These are phyloP conservation scores for Axilococcus clingmanii DNA, from an alignment of 139 green algal genomes.

Conservation along the genomic window DNA sequence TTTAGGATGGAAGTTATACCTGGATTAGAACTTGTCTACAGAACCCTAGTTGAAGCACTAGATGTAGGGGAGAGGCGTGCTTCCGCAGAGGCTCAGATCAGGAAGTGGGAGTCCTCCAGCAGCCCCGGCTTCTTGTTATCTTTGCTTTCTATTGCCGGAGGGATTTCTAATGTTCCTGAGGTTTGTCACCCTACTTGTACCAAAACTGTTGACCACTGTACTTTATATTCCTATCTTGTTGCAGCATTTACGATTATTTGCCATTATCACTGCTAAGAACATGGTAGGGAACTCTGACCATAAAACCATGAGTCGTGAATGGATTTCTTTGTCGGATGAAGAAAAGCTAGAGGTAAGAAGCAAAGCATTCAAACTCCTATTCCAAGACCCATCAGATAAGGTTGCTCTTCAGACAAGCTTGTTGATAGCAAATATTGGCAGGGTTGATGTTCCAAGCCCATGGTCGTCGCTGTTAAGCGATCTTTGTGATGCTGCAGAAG, in stretches of 20 bases:
- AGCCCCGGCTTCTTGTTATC: slow-evolving; percentile 51
- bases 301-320: slow-evolving; percentile 66
- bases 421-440: slow-evolving; percentile 63
- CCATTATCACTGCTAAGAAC: slow-evolving; percentile 71
- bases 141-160: slow-evolving; percentile 49
- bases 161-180: slow-evolving; percentile 40
- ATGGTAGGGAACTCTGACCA: slow-evolving; percentile 62
- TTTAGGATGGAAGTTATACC: background rate
- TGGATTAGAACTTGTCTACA: background rate
- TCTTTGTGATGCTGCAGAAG: slow-evolving; percentile 19
- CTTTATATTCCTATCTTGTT: background rate
- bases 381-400: slow-evolving; percentile 35
- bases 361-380: slow-evolving; percentile 30
- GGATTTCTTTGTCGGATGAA: slow-evolving; percentile 32
- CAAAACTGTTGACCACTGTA: background rate
- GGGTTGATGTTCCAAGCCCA: slow-evolving; percentile 52
- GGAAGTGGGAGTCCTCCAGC: slow-evolving; percentile 52
- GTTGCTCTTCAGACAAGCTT: slow-evolving; percentile 57
- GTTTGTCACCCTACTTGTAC: too few species aligned
- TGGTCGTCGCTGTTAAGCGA: slow-evolving; percentile 22
- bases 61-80: too few species aligned
- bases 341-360: slow-evolving; percentile 50
- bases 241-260: slow-evolving; percentile 59
- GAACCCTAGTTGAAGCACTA: background rate
- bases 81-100: slow-evolving; percentile 37